These are phyloP conservation scores for Rosa lucieae DNA, from an alignment of 306 rosid species.

Conservation along the genomic window DNA sequence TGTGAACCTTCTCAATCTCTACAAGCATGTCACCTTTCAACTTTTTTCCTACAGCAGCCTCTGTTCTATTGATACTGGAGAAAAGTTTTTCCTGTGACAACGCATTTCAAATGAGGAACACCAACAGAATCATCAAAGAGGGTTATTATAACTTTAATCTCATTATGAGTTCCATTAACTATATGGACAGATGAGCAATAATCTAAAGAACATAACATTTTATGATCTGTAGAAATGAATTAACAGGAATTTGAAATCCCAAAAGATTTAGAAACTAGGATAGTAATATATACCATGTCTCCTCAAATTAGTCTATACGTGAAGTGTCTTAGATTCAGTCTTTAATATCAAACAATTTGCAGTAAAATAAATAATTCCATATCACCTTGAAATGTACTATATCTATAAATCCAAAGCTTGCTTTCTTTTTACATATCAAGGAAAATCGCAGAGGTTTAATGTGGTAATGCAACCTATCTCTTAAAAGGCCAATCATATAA, in stretches of 20 bases:
- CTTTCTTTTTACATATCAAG: neutral
- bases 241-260: neutral
- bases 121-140: conserved; percentile 1
- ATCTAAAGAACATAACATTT: neutral
- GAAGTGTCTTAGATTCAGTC: neutral
- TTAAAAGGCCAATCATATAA: neutral
- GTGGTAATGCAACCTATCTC: neutral
- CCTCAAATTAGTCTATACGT: neutral
- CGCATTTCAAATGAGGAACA: conserved; percentile 32
- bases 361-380: neutral
- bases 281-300: neutral
- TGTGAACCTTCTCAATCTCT: conserved; percentile 95
- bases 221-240: neutral
- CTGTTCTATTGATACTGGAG: conserved; percentile 83
- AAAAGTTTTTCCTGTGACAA: conserved; percentile 87
- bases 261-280: neutral
- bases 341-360: neutral
- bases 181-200: neutral
- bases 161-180: neutral
- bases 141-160: neutral
- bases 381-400: neutral
- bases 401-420: neutral
- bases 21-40: conserved; percentile 95
- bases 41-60: conserved; percentile 84
- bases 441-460: neutral